Evolutionary conservation across 1,139 yeast genomes (phyloP).

Genomic region (Arxiozyma slooffiae): DNA sequence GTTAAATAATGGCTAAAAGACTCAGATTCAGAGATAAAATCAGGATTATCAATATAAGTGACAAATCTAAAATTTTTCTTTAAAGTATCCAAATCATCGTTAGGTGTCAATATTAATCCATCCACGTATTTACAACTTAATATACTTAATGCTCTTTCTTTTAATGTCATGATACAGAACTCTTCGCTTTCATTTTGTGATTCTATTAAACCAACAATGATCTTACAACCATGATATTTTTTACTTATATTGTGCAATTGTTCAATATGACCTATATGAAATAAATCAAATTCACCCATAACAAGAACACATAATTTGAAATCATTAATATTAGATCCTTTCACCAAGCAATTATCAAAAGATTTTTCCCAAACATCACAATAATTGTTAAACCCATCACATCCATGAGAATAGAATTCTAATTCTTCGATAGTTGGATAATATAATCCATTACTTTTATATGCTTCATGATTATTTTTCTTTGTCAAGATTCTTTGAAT

Average conservation of each 20-base stretch:
- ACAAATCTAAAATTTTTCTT: not conserved
- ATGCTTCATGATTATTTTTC: slow-evolving; percentile 7
- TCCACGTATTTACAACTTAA: slow-evolving; percentile 82
- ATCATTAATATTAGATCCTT: slow-evolving; percentile 21
- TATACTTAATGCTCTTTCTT: slow-evolving; percentile 79
- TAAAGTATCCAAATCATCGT: not conserved
- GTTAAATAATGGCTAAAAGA: slow-evolving; percentile 28
- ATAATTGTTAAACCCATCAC: slow-evolving; percentile 51
- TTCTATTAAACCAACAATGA: slow-evolving; percentile 62
- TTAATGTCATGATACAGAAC: slow-evolving; percentile 61
- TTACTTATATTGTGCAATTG: slow-evolving; percentile 31
- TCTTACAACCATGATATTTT: slow-evolving; percentile 31
- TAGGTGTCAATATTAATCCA: slow-evolving; percentile 39
- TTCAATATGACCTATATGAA: slow-evolving; percentile 88
- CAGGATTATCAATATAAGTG: slow-evolving; percentile 8
- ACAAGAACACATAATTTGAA: slow-evolving; percentile 36
- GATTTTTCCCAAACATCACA: slow-evolving; percentile 45
- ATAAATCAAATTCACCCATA: slow-evolving; percentile 76
- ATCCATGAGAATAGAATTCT: slow-evolving; percentile 52
- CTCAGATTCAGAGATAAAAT: slow-evolving; percentile 11
- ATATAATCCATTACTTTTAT: slow-evolving; percentile 4
- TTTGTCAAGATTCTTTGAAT: slow-evolving; percentile 79
- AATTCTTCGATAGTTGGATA: slow-evolving; percentile 33
- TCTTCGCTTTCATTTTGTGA: slow-evolving; percentile 33
- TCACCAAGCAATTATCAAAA: slow-evolving; percentile 22